These are phyloP conservation scores for Dryadomyces sulphureus DNA, from an alignment of 2,329 filamentous ascomycete genomes.

Conservation along the genomic window DNA sequence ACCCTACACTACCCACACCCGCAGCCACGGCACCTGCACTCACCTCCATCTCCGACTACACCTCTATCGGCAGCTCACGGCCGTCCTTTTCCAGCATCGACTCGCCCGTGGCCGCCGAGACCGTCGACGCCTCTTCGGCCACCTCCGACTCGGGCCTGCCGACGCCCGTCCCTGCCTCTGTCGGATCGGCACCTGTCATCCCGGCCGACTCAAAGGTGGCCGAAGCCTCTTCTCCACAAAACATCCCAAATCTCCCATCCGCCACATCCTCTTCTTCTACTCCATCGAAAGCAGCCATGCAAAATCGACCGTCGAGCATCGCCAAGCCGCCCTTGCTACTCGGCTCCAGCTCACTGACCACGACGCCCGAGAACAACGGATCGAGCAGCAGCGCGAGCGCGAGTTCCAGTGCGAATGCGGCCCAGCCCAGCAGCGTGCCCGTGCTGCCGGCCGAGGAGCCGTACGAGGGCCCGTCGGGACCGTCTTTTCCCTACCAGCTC, in stretches of 20 bases:
- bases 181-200: not conserved
- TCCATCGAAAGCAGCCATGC: not conserved
- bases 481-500: slow-evolving; percentile 74
- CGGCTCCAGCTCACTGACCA: not conserved
- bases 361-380: not conserved
- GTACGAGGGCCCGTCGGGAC: slow-evolving; percentile 54
- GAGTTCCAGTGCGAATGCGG: not conserved
- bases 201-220: no score
- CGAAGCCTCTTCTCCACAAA: no score
- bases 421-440: slow-evolving; percentile 10
- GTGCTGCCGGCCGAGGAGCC: slow-evolving; percentile 35
- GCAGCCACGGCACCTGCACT: not conserved
- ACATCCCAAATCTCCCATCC: no score
- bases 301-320: slow-evolving; percentile 30
- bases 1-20: not conserved
- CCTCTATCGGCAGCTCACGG: not conserved
- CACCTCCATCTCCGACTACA: not conserved
- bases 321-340: slow-evolving; percentile 30
- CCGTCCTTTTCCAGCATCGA: slow-evolving; percentile 4
- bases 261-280: no score
- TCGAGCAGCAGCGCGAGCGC: slow-evolving; percentile 14
- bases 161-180: not conserved
- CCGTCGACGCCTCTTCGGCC: not conserved
- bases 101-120: not conserved
- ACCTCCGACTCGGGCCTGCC: not conserved